Evolutionary conservation across 176 grass and related monocot species (phyloP), one percentile per base, ranked within the genome.

Genomic region (Elaeis guineensis): DNA sequence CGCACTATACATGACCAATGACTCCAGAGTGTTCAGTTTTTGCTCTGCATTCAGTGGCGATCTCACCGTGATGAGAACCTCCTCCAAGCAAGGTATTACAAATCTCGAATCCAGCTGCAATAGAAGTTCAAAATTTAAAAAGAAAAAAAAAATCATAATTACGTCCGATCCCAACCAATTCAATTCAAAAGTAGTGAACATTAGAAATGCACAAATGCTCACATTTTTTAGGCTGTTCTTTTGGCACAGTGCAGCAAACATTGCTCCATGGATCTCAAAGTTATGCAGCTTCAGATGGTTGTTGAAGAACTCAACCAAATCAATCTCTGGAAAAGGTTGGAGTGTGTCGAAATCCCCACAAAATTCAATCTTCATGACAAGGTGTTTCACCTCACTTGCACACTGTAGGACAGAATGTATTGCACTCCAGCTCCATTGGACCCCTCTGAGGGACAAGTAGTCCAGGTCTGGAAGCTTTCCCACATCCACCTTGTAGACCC

Each of bases 341-440:
- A 97, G 87, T 4, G 79, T 64, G 19, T 89, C 81, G 51, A 84
- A 78, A 30, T 97, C 87, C 3, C 93, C 93, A 5, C 79, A 92
- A 76, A 98, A 98, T 69, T 98, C 93, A 19, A 98, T 82, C 70
- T 98, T 98, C 84, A 98, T 98, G 29, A 87, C 75, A 0, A 98
- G 73, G 25, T 98, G 84, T 65, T 79, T 89, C 70, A 92, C 81
- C 17, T 89, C 81, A 54, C 60, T 81, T 4, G 93, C 84, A 21
- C 71, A 80, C 52, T 75, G 78, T 32, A 98, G 52, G 59, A 92
- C 70, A 3, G 93, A 85, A 73, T 16, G 74, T 53, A 98, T 71
- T 0, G 93, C 87, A 2, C 58, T 71, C 93, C 93, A 98, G 64
- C 74, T 85, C 93, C 93, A 98, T 67, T 98, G 87, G 19, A 98